These are phyloP conservation scores for Pseudogymnoascus verrucosus DNA, from an alignment of 2,329 filamentous ascomycete genomes.

Conservation along the genomic window DNA sequence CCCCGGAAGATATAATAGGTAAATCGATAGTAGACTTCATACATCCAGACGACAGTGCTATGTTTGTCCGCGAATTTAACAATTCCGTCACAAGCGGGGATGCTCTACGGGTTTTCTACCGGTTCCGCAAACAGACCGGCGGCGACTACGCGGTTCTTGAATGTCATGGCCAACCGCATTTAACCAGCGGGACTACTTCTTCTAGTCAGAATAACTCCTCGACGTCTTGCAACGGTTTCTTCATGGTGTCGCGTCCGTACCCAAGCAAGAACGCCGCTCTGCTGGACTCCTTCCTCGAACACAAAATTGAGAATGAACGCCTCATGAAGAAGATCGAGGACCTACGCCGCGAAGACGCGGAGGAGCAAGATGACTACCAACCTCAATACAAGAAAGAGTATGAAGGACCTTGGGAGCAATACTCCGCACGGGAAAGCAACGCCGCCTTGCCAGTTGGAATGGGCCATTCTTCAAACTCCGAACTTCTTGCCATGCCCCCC, in stretches of 20 bases:
- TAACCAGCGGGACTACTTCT: constrained; percentile 59
- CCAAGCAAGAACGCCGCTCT: constrained; percentile 79
- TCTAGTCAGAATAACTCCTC: constrained; percentile 56
- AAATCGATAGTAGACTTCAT: constrained; percentile 73
- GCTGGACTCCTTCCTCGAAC: constrained; percentile 87
- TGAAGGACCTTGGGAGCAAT: constrained; percentile 46
- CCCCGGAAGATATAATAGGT: constrained; percentile 61
- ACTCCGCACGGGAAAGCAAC: constrained; percentile 35
- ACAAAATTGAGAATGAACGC: constrained; percentile 93
- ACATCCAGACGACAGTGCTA: constrained; percentile 74
- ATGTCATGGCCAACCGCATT: constrained; percentile 85
- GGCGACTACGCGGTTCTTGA: constrained; percentile 79
- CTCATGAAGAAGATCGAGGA: constrained; percentile 77
- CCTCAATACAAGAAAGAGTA: constrained; percentile 52
- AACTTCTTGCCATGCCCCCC: constrained; percentile 53
- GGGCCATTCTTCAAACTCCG: constrained; percentile 26
- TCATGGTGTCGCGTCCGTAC: constrained; percentile 87
- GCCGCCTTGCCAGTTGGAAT: constrained; percentile 18
- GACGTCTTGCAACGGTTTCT: constrained; percentile 77
- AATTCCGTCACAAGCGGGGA: constrained; percentile 80
- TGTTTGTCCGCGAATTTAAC: constrained; percentile 82
- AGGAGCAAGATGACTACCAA: constrained; percentile 63
- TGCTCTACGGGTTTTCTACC: constrained; percentile 75
- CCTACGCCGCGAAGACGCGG: constrained; percentile 75
- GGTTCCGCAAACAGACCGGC: constrained; percentile 66